Percentiles rank a stretch among this genome's conserved stretches.
These are phyloP conservation scores for Pseudocercospora cruenta DNA, from an alignment of 2,329 filamentous ascomycete species.

Conservation along the genomic window DNA sequence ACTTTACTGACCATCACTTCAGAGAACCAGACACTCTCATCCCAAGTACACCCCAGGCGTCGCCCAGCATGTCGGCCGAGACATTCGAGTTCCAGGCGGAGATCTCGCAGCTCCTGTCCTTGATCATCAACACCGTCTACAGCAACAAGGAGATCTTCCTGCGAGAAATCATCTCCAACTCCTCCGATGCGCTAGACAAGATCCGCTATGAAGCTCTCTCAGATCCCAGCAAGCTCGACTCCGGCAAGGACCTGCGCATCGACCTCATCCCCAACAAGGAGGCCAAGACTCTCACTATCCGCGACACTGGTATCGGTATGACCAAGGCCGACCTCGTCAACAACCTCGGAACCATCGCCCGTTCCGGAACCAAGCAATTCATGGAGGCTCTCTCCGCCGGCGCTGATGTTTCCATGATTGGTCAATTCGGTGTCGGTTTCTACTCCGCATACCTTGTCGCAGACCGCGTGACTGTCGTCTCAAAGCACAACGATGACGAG, in stretches of 20 bases:
- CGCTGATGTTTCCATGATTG: conserved; percentile 99
- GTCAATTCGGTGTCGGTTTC: conserved; percentile 99
- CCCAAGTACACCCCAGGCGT: conserved; percentile 13
- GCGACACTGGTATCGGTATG: conserved; percentile 99
- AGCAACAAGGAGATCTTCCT: conserved; percentile 99
- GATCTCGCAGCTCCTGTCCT: conserved; percentile 99
- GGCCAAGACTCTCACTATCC: conserved; percentile 95
- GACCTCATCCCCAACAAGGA: conserved; percentile 98
- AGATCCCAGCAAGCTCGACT: conserved; percentile 95
- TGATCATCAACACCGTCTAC: conserved; percentile 99
- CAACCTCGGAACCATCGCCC: conserved; percentile 99
- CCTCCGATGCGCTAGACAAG: conserved; percentile 99
- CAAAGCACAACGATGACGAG: conserved; percentile 99
- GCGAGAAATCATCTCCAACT: conserved; percentile 97
- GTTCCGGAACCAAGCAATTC: conserved; percentile 99
- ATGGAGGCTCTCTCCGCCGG: conserved; percentile 99
- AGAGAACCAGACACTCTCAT: conserved; percentile 5
- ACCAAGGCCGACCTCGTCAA: conserved; percentile 99
- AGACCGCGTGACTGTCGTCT: conserved; percentile 91
- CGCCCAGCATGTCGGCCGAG: conserved; percentile 75
- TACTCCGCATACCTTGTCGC: conserved; percentile 99
- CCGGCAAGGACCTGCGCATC: conserved; percentile 96
- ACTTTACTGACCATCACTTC: conserved; percentile 2
- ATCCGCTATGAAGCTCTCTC: conserved; percentile 98
- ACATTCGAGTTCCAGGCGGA: conserved; percentile 99